Conservation (phyloP, 73 alveolate species). For the Paramecium tetraurelia region DNA sequence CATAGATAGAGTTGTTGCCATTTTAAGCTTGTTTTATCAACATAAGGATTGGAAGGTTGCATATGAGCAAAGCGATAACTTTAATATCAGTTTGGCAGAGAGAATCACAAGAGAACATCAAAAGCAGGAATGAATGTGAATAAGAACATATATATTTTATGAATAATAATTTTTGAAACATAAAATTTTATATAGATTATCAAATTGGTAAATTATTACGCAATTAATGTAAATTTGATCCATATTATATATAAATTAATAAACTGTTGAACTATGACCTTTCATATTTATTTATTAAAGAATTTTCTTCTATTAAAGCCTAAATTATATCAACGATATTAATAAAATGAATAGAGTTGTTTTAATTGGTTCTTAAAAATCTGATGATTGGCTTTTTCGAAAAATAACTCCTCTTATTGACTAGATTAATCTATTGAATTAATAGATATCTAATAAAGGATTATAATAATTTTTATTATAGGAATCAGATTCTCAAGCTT, state of each 20-base stretch:
- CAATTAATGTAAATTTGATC: neutral
- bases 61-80: neutral
- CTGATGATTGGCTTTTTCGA: neutral
- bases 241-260: neutral
- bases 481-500: neutral
- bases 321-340: neutral
- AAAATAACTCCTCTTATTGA: neutral
- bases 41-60: conserved; percentile 25
- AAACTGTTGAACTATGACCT: neutral
- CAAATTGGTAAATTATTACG: too few relatives aligned
- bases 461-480: neutral
- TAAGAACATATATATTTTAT: neutral
- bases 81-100: conserved; percentile 9
- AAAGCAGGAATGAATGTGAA: neutral
- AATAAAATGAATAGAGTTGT: neutral
- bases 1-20: conserved; percentile 29
- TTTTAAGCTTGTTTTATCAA: neutral
- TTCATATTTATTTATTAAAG: neutral
- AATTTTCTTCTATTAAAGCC: neutral
- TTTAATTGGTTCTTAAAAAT: neutral
- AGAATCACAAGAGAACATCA: neutral
- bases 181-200: neutral
- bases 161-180: neutral
- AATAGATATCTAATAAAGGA: neutral
- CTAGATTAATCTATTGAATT: neutral